Conservation (phyloP, 2,329 filamentous ascomycete species). For the Colletotrichum magnum region DNA sequence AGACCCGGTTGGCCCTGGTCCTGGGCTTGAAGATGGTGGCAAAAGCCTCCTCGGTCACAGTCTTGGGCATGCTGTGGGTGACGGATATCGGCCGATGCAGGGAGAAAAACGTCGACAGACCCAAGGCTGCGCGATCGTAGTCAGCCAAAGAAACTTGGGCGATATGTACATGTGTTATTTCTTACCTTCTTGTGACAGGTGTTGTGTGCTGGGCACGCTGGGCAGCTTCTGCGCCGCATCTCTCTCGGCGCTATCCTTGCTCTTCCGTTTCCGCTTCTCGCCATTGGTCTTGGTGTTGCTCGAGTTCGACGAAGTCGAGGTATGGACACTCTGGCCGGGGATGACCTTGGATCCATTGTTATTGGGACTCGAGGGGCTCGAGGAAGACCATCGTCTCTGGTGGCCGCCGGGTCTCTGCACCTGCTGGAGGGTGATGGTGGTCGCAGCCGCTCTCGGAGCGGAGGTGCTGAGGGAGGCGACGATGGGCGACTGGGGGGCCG, state of each 20-base stretch:
- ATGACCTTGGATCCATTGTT: conserved; percentile 68
- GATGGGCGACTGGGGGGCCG: conserved; percentile 61
- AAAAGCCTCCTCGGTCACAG: conserved; percentile 81
- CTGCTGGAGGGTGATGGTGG: conserved; percentile 48
- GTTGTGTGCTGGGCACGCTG: conserved; percentile 81
- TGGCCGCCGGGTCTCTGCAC: conserved; percentile 49
- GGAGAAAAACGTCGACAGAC: conserved; percentile 94
- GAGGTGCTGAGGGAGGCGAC: conserved; percentile 59
- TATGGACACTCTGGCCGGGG: conserved; percentile 62
- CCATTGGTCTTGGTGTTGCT: conserved; percentile 58
- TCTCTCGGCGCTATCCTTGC: conserved; percentile 63
- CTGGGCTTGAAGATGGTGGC: conserved; percentile 83
- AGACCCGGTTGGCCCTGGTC: conserved; percentile 64
- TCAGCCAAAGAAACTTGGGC: conserved; percentile 4
- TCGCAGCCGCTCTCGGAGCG: conserved; percentile 55
- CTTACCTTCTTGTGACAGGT: conserved; percentile 78
- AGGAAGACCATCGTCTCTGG: conserved; percentile 72
- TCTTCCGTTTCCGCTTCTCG: conserved; percentile 72
- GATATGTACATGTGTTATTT: conserved; percentile 14
- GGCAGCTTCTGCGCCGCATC: conserved; percentile 72
- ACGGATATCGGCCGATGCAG: conserved; percentile 95
- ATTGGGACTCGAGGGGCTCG: conserved; percentile 74
- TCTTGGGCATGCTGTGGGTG: conserved; percentile 82
- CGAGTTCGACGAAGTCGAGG: conserved; percentile 59
- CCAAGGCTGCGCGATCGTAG: conserved; percentile 74